Base-by-base conservation (phyloP, 148 eudicot genomes). In the Chenopodium quinoa region DNA sequence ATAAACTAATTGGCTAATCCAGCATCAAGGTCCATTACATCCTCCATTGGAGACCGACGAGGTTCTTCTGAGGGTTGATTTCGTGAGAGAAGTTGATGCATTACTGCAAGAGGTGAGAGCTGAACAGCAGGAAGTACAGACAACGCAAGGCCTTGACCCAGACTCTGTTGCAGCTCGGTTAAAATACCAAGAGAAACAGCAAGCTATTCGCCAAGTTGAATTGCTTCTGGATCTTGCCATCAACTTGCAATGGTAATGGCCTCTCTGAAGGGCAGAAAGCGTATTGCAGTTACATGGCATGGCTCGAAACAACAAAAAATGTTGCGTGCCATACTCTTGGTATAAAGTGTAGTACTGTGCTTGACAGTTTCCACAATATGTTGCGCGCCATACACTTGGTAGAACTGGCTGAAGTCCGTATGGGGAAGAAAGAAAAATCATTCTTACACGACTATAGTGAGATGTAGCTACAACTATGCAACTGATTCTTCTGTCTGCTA, bases 21-120 rank as follows among this genome's bases (percentile, higher is more conserved):
- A 95, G 99, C 98, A 94, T 84, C 82, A 92, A 84, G 99, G 99
- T 7, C 97, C 92, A 8, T 22, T 97, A 76, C 89, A 90, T 75
- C 94, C 91, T 40, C 83, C 87, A 32, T 62, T 86, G 64, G 97
- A 90, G 88, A 86, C 80, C 16, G 99, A 96, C n/a, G 90, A 92
- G 66, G 77, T 97, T 69, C 90, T 97, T 69, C 76, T 94, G 78
- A 94, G 99, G 83, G 93, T 85, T 46, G 99, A 97, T 87, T 97
- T 97, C 56, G 89, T 94, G 25, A 85, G 98, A 82, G 99, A 94
- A 82, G 92, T 97, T 14, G 92, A 90, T 66, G 84, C 71, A 22
- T 82, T 97, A 83, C 89, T 97, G 71, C 92, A 80, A 90, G 99
- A 94, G 79, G 97, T 94, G 78, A 89, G 91, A n/a, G 82, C 73